These are phyloP conservation scores for Stemphylium beticola DNA, from an alignment of 2,329 filamentous ascomycete genomes.

Conservation along the genomic window DNA sequence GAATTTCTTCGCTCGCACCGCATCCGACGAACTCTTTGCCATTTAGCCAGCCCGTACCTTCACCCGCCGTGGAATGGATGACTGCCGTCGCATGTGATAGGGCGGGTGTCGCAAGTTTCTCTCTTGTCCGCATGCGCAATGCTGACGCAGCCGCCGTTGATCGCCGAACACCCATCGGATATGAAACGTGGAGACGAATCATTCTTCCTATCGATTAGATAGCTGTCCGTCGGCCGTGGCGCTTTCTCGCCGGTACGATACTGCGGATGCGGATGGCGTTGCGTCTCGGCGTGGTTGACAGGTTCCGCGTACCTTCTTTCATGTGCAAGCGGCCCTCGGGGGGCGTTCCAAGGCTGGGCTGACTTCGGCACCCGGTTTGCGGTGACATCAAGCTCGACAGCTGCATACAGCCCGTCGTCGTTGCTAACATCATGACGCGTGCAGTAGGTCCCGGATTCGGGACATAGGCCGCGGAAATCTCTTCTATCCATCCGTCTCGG, in stretches of 20 bases:
- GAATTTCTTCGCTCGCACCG: background rate
- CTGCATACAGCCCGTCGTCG: constrained; percentile 2
- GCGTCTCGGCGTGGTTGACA: background rate
- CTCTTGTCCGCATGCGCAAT: constrained; percentile 5
- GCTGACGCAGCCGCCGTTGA: constrained; percentile 9
- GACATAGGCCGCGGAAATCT: constrained; percentile 5
- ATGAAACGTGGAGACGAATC: constrained; percentile 18
- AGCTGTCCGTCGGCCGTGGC: constrained; percentile 23
- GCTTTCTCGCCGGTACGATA: background rate
- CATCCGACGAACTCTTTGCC: background rate
- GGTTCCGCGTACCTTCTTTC: constrained; percentile 2
- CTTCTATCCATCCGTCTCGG: constrained; percentile 3
- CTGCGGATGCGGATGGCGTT: background rate
- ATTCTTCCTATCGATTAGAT: constrained; percentile 32
- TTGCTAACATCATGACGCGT: constrained; percentile 6
- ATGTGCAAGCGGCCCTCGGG: constrained; percentile 1
- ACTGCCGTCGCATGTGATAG: background rate
- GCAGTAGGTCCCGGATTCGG: constrained; percentile 2
- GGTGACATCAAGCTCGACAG: constrained; percentile 4
- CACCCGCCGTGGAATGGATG: background rate
- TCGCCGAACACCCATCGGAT: constrained; percentile 1
- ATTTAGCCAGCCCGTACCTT: background rate
- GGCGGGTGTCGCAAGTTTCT: constrained; percentile 1
- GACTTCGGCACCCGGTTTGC: background rate
- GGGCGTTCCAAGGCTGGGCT: background rate